Base-by-base conservation (phyloP, 805 yeast genomes). In the Barnettozyma botsteinii region DNA sequence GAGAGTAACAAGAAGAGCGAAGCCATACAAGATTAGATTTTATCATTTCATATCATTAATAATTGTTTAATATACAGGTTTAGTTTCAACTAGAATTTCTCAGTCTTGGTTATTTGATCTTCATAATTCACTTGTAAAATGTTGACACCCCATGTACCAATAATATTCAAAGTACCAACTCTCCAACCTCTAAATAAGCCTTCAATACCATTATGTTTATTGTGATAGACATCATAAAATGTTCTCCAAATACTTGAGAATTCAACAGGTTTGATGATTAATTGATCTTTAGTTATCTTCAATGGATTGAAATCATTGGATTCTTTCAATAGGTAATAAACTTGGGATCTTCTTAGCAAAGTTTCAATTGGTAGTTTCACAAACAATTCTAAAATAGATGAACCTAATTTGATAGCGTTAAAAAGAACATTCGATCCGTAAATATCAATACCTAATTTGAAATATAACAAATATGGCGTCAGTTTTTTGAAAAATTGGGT, bases 101-200 rank as follows among this genome's bases (percentile, higher is more conserved):
- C 75, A 47, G 71, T 77, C 34, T 56, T 59, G 41, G 61, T 60
- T 21, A 57, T 52, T 40, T 60, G 67, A 27, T 64, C 65, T 31
- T 68, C 74, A 17, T 77, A 75, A 42, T 65, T 69, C 48, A 68
- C 66, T 40, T 75, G 72, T 48, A 82, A 55, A 38, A 83, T 63
- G 38, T 75, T 71, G 49, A 84, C 70, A 2, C 95, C 89, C 83
- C 94, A 91, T 37, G 81, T 80, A 10, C 95, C 93, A 35, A 85
- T 60, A 4, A 85, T 74, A 45, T 91, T 86, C 42, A 87, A 60
- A 10, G 85, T 68, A 22, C 95, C 94, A 31, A 87, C 79, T 58
- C 86, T 75, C 98, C 98, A 91, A 27, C 98, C 98, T 50, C 91
- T 74, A 70, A 85, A 89, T 20, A 81, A 59, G 1, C 69, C 73